These are phyloP conservation scores for Euphorbia celastroides DNA, from an alignment of 441 rosid genomes.

Conservation along the genomic window DNA sequence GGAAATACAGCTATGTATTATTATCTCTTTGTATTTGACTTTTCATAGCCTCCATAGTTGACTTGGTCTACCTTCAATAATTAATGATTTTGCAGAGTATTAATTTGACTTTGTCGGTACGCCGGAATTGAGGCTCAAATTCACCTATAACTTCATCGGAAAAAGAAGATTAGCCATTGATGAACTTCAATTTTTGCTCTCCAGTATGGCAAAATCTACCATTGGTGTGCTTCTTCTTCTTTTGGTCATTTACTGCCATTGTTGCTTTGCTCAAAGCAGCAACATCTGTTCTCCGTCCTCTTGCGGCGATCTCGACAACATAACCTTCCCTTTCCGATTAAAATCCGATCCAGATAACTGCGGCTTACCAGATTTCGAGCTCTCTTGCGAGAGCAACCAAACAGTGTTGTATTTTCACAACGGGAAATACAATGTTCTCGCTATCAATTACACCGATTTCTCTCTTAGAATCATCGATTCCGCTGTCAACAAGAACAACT, in stretches of 20 bases:
- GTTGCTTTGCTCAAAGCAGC: not conserved
- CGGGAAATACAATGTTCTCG: constrained; percentile 12
- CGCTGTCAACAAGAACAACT: not conserved
- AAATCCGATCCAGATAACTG: constrained; percentile 15
- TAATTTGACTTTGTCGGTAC: not conserved
- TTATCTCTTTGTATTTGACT: not conserved
- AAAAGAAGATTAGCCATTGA: not conserved
- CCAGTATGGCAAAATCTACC: not conserved
- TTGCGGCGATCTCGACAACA: constrained; percentile 18
- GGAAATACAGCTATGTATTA: not conserved
- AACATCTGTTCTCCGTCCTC: constrained; percentile 17
- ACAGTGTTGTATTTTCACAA: constrained; percentile 5
- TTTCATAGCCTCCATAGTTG: not conserved
- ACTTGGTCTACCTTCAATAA: not conserved
- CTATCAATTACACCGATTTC: not conserved
- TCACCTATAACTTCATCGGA: not conserved
- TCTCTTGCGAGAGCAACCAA: constrained; percentile 19
- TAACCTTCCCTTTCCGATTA: constrained; percentile 21
- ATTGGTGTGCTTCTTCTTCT: not conserved
- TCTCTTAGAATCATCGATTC: not conserved
- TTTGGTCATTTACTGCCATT: not conserved
- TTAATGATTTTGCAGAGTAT: too few relatives aligned
- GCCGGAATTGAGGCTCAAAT: not conserved
- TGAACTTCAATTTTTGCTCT: not conserved
- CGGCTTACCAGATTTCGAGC: constrained; percentile 6